Conservation (phyloP, 306 rosid genomes). For the Sindora glabra region DNA sequence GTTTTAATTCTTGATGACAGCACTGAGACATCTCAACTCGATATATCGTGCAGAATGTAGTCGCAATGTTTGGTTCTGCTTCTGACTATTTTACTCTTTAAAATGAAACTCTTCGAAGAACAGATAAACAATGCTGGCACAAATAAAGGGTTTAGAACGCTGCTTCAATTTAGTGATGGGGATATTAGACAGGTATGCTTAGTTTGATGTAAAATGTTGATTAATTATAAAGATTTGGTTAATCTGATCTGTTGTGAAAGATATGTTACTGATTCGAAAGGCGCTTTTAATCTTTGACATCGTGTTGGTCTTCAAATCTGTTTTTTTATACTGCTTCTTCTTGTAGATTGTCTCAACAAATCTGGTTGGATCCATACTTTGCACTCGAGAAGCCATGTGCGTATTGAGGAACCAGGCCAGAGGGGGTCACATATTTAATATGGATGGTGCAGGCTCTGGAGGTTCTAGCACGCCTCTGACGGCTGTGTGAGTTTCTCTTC, state of each 20-base stretch:
- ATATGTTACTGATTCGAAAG: no score
- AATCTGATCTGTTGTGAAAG: no score
- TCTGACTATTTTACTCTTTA: neutral
- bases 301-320: no score
- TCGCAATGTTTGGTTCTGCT: no score
- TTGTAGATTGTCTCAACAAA: slow-evolving; percentile 88
- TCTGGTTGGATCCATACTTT: slow-evolving; percentile 82
- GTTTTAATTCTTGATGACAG: neutral
- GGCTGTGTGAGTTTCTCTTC: slow-evolving; percentile 67
- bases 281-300: no score
- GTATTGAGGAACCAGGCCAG: slow-evolving; percentile 60
- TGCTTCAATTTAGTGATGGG: slow-evolving; percentile 83
- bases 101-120: neutral
- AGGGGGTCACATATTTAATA: slow-evolving; percentile 87
- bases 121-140: slow-evolving; percentile 94
- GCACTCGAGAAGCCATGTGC: slow-evolving; percentile 87
- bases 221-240: no score
- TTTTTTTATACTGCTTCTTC: neutral
- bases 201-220: no score
- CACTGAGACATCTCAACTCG: no score
- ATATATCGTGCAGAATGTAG: no score
- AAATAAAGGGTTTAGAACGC: slow-evolving; percentile 88
- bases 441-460: slow-evolving; percentile 98
- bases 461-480: slow-evolving; percentile 98
- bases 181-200: slow-evolving; percentile 85